phyloP scores from a whole-genome alignment of 2,329 filamentous ascomycete species.

The Botrytis fragariae region DNA sequence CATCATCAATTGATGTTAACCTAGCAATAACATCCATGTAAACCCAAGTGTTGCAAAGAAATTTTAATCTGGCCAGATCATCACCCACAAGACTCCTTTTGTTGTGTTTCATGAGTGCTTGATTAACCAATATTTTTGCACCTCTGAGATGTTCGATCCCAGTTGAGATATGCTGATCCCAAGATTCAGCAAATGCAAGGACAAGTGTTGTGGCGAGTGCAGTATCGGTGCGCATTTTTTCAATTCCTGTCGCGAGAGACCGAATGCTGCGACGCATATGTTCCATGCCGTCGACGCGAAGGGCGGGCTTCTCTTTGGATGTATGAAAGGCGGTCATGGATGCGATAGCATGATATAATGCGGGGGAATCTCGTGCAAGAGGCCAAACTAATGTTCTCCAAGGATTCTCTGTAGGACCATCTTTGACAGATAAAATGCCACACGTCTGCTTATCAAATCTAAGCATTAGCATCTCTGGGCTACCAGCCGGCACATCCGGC shows the following conservation, averaged over 20 bases:
- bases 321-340: slow-evolving; percentile 69
- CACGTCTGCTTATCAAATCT: slow-evolving; percentile 66
- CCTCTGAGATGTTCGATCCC: slow-evolving; percentile 69
- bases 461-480: slow-evolving; percentile 59
- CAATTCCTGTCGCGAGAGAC: slow-evolving; percentile 56
- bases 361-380: slow-evolving; percentile 60
- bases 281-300: slow-evolving; percentile 63
- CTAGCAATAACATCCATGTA: slow-evolving; percentile 73
- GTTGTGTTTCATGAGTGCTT: slow-evolving; percentile 51
- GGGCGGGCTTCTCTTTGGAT: slow-evolving; percentile 53
- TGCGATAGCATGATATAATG: slow-evolving; percentile 65
- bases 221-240: slow-evolving; percentile 61
- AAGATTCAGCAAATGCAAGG: slow-evolving; percentile 67
- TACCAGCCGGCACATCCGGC: slow-evolving; percentile 49
- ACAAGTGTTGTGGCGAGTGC: slow-evolving; percentile 69
- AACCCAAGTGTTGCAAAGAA: slow-evolving; percentile 70
- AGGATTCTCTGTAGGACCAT: slow-evolving; percentile 66
- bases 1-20: slow-evolving; percentile 55
- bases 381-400: slow-evolving; percentile 72
- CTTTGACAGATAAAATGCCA: slow-evolving; percentile 68
- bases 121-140: slow-evolving; percentile 61
- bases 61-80: slow-evolving; percentile 56
- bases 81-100: slow-evolving; percentile 44
- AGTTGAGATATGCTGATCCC: slow-evolving; percentile 67
- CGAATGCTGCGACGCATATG: slow-evolving; percentile 66